Base-by-base conservation (phyloP, 2,329 filamentous ascomycete species). In the Alternaria dauci region DNA sequence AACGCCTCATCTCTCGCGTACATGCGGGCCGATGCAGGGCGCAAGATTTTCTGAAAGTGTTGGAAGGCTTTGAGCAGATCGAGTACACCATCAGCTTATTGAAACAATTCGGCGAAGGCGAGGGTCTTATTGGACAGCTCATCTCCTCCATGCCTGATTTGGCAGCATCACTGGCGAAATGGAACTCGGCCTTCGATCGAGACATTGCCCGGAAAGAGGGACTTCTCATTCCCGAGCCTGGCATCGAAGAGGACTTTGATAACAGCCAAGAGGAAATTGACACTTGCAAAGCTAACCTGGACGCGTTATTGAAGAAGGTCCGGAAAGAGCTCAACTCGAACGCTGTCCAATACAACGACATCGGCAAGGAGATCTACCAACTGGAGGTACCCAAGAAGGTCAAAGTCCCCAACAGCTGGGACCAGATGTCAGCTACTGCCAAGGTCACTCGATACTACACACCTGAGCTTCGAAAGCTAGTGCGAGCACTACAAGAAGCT, bases 1-100 rank as follows among this genome's bases (percentile, higher is more conserved):
- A 99, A 78, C 87, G 95, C 39, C 86, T 98, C 46, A 96, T 98
- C 55, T 99, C 95, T 26, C 90, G 95, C 8, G 91, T 99, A 11
- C 95, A 99, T 72, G 95, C 95, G 1, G 92, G 92, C 0, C 88
- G 88, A n/a, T 97, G 94, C 81, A 92, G 89, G 73, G 87, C 93
- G 0, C 91, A 95, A 58, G 95, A 99, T 75, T 99, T 99, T 76
- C 88, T 98, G 46, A 91, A 89, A 48, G 94, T 98, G 0, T 84
- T 99, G 0, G 94, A 98, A 77, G 95, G 95, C 0, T 99, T 97
- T 70, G 95, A 98, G 81, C 94, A 97, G 79, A 98, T 99, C 46
- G 93, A 97, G 65, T 95, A 97, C 76, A 96, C 94, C 1, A 92
- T 97, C 85, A 87, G 88, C 52, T 84, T 98, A 23, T 85, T 98